Evolutionary conservation across 768 basidiomycete genomes (phyloP), one percentile per base, ranked within the genome.

Genomic region (Phaffia tasmanica): DNA sequence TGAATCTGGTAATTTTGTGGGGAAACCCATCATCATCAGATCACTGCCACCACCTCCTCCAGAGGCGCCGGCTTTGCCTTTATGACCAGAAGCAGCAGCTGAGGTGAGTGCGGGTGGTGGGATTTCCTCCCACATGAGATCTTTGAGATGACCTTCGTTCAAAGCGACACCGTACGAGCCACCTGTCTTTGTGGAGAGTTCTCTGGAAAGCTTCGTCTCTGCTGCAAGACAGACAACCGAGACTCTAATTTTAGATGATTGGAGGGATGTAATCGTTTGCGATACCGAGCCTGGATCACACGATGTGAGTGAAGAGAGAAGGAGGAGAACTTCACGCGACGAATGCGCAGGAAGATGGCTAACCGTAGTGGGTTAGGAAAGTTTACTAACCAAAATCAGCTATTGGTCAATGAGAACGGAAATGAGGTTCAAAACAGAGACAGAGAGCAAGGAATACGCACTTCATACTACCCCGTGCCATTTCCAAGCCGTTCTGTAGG

Each of bases 21-120:
- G 95, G 77, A 99, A 99, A 11, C 95, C 95, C 90, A 99, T 98
- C 83, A 95, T 88, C 88, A 99, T 95, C 62, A 99, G 79, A 77
- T 98, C 94, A 0, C 35, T 42, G 35, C 35, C 35, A 5, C 35
- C 35, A 5, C 35, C 35, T 42, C 23, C n/a, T 23, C 53, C 29
- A 9, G 53, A 23, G 15, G 4, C 9, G 53, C n/a, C 23, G 53
- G 15, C 29, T 54, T 54, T 54, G 53, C 53, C 53, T 23, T 54
- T 54, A 30, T 4, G 15, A 30, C n/a, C 23, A 42, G 35, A 11
- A 4, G 35, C 35, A 5, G 35, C 11, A 11, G 69, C 59, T 65
- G 68, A 55, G 16, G 75, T 76, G 0, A 69, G 57, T 1, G 92
- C 90, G 0, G 95, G 95, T 0, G 95, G 95, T 23, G 93, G 91